phyloP scores from a whole-genome alignment of 768 basidiomycete genomes.

The Mycena crocata region DNA sequence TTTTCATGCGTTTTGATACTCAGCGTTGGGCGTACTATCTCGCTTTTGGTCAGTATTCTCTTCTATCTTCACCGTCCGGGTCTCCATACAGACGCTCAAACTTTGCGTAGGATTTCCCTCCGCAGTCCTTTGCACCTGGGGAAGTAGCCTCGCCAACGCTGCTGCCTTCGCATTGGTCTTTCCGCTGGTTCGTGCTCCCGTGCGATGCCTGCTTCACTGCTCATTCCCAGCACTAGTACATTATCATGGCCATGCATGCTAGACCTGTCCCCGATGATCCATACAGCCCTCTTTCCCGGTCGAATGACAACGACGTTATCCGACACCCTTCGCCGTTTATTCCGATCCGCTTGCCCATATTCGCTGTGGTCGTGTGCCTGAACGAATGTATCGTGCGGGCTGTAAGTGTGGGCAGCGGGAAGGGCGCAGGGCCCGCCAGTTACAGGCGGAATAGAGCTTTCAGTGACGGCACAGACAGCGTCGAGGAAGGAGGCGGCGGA shows the following conservation, averaged over 20 bases:
- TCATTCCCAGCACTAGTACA: conserved; percentile 64
- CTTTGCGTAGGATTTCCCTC: conserved; percentile 72
- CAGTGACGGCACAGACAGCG: conserved; percentile 66
- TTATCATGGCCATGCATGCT: conserved; percentile 87
- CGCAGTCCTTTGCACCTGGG: conserved; percentile 78
- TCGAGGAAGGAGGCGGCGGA: conserved; percentile 66
- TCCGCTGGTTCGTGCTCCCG: conserved; percentile 65
- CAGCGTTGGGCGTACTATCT: conserved; percentile 91
- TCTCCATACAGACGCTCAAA: conserved; percentile 15
- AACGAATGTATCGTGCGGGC: conserved; percentile 77
- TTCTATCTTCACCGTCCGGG: background rate
- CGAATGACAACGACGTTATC: conserved; percentile 50
- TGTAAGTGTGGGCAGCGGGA: conserved; percentile 65
- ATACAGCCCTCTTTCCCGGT: conserved; percentile 62
- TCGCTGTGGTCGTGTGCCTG: conserved; percentile 77
- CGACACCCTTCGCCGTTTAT: conserved; percentile 81
- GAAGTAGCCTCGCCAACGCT: conserved; percentile 81
- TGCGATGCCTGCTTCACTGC: background rate
- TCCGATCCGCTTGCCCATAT: conserved; percentile 84
- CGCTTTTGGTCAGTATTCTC: conserved; percentile 69
- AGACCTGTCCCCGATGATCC: conserved; percentile 81
- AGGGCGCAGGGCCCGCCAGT: conserved; percentile 4
- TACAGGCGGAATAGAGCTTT: conserved; percentile 44
- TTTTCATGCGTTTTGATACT: too few relatives aligned
- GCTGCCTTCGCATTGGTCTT: conserved; percentile 86